Evolutionary conservation across 208 protist genomes (phyloP), one percentile per base, ranked within the genome.

Genomic region (Leishmania amazonensis): DNA sequence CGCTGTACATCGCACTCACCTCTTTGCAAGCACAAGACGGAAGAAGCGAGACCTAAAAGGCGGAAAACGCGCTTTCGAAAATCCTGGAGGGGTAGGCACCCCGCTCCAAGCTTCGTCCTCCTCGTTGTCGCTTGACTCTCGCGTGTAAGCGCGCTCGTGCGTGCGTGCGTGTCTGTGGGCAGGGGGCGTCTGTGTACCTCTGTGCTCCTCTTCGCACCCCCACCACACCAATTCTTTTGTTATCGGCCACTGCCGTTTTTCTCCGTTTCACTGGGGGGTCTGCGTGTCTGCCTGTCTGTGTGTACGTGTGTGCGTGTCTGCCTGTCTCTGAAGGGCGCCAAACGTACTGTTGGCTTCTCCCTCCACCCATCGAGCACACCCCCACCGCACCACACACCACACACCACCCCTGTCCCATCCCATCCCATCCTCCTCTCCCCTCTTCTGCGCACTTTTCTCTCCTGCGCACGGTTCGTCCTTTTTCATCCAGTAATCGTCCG

Each of bases 261-360:
- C 31, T 67, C 31, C 21, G 28, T 64, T 35, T 68, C 31, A 24
- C 62, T 40, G 0, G 31, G 31, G 31, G 45, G 45, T 47, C 45
- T 47, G 45, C 11, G 45, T 47, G 45, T 47, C 45, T 47, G 45
- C 45, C 28, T 7, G 19, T 64, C 5, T 67, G 31, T 38, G 64
- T 28, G 38, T 67, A 31, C 1, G 62, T 40, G 15, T 47, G 38
- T 71, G 38, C 6, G 31, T 65, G n/a, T 65, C 1, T 47, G 2
- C 40, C 17, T 47, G 9, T 45, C 15, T 28, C 38, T 71, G 19
- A 71, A 28, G 65, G 38, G 47, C 65, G 65, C 38, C 38, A 71
- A 71, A 71, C 65, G 38, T 40, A 71, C 65, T 71, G 65, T 71
- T 71, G 65, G 65, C 65, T 8, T 71, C 65, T 13, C 3, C 38